Evolutionary conservation across 2,329 filamentous ascomycete species (phyloP).

Genomic region (Beauveria sp.): DNA sequence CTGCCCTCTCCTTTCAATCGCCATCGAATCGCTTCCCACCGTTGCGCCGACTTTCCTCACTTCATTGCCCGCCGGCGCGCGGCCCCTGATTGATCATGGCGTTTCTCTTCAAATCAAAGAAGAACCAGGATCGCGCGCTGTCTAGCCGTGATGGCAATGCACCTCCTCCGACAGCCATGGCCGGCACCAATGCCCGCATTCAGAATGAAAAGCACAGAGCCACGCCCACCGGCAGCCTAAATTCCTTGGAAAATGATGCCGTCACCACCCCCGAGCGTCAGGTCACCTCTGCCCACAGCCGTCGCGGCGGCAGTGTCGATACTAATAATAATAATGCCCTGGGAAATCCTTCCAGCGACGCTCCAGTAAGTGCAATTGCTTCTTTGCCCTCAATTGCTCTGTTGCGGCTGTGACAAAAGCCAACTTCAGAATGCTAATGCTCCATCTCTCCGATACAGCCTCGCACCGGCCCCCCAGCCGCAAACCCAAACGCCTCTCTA

Average conservation of each 20-base stretch:
- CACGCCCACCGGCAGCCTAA: conserved; percentile 71
- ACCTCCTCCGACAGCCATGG: conserved; percentile 40
- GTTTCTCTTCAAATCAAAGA: conserved; percentile 78
- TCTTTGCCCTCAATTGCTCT: not conserved
- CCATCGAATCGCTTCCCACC: conserved; percentile 12
- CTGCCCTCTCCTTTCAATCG: not conserved
- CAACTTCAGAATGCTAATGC: not conserved
- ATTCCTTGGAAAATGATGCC: conserved; percentile 57
- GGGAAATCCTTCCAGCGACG: conserved; percentile 30
- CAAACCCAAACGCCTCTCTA: conserved; percentile 65
- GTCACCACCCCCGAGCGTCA: conserved; percentile 50
- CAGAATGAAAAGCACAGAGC: conserved; percentile 55
- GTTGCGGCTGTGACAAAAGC: not conserved
- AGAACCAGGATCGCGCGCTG: conserved; percentile 57
- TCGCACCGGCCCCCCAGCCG: conserved; percentile 43
- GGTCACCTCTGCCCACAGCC: conserved; percentile 42
- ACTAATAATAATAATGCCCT: conserved; percentile 31
- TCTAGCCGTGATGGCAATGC: conserved; percentile 47
- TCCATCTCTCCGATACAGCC: conserved; percentile 31
- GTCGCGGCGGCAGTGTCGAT: conserved; percentile 45
- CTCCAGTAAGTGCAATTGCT: conserved; percentile 31
- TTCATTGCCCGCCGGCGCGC: conserved; percentile 26
- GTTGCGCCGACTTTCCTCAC: conserved; percentile 15
- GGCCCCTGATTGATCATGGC: conserved; percentile 53
- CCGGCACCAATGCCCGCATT: conserved; percentile 39